phyloP scores from a whole-genome alignment of 2,329 filamentous ascomycete genomes.

The Ceratocystiopsis sp. region DNA sequence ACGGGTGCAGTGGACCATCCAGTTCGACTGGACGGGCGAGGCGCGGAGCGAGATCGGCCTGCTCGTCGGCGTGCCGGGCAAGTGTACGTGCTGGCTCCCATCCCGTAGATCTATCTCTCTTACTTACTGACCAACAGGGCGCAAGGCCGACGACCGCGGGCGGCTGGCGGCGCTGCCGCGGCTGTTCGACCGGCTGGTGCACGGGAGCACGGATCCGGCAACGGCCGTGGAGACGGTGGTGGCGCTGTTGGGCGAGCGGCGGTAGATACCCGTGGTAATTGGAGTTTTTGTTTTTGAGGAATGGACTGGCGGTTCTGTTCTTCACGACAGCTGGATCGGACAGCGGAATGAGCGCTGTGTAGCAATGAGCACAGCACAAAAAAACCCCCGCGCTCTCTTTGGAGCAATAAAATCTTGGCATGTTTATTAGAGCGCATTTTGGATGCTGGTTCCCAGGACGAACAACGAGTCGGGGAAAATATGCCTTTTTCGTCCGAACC shows the following conservation, averaged over 20 bases:
- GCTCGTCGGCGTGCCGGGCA: slow-evolving; percentile 37
- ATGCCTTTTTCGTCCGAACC: too few species aligned
- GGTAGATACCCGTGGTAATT: too few species aligned
- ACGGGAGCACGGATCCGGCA: slow-evolving; percentile 35
- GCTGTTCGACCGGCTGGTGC: slow-evolving; percentile 42
- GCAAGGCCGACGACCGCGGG: slow-evolving; percentile 37
- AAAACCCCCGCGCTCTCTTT: too few species aligned
- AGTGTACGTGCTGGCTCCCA: slow-evolving; percentile 37
- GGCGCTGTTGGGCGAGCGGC: slow-evolving; percentile 31
- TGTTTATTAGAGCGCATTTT: too few species aligned
- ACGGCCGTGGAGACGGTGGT: slow-evolving; percentile 41
- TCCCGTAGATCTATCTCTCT: slow-evolving; percentile 5
- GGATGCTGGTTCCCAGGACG: too few species aligned
- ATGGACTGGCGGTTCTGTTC: too few species aligned
- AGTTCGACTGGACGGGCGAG: slow-evolving; percentile 59
- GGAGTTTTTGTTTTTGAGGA: too few species aligned
- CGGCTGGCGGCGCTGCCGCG: slow-evolving; percentile 39
- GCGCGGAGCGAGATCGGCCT: slow-evolving; percentile 41
- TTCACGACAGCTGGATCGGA: too few species aligned
- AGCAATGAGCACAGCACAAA: too few species aligned
- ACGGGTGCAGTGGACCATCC: slow-evolving; percentile 44
- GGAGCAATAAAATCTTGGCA: too few species aligned
- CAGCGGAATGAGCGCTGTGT: too few species aligned
- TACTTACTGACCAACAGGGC: slow-evolving; percentile 29
- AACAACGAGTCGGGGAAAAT: too few species aligned